Percentiles rank a stretch among this genome's conserved stretches.
Conservation (phyloP, 1,284 basidiomycete species). For the Cryptococcus floricola region DNA sequence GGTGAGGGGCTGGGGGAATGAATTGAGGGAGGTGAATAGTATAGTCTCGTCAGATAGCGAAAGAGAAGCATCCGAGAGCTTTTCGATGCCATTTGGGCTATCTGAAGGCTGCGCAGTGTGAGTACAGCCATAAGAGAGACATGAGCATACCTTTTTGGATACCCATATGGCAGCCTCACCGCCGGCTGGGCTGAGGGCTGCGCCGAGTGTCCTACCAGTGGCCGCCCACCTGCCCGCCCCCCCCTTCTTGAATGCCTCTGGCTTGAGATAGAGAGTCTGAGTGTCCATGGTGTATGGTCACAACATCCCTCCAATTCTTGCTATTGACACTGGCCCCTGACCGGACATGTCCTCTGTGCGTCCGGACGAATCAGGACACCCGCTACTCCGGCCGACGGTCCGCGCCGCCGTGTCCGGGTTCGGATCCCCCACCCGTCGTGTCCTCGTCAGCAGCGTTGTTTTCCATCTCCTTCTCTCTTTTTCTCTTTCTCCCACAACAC, state of each 20-base stretch:
- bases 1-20: slow-evolving; percentile 26
- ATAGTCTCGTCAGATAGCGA: slow-evolving; percentile 29
- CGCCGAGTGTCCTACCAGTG: slow-evolving; percentile 23
- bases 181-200: slow-evolving; percentile 31
- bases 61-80: slow-evolving; percentile 10
- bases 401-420: not conserved
- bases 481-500: not conserved
- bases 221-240: slow-evolving; percentile 37
- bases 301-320: too few relatives aligned
- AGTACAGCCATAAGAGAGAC: slow-evolving; percentile 5
- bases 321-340: not conserved
- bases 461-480: not conserved
- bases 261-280: slow-evolving; percentile 24
- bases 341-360: not conserved
- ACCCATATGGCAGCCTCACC: slow-evolving; percentile 39
- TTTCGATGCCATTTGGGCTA: slow-evolving; percentile 22
- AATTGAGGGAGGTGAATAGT: slow-evolving; percentile 28
- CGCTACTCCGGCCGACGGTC: not conserved
- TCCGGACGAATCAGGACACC: not conserved
- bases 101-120: slow-evolving; percentile 16
- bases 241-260: slow-evolving; percentile 23
- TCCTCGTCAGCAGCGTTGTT: not conserved
- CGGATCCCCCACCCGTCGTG: not conserved
- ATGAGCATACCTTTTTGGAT: slow-evolving; percentile 21
- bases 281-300: not conserved